A percentile compares a stretch with the other conserved stretches of the same genome.
phyloP scores from a whole-genome alignment of 2,329 filamentous ascomycete genomes.

The Clarireedia paspali region DNA sequence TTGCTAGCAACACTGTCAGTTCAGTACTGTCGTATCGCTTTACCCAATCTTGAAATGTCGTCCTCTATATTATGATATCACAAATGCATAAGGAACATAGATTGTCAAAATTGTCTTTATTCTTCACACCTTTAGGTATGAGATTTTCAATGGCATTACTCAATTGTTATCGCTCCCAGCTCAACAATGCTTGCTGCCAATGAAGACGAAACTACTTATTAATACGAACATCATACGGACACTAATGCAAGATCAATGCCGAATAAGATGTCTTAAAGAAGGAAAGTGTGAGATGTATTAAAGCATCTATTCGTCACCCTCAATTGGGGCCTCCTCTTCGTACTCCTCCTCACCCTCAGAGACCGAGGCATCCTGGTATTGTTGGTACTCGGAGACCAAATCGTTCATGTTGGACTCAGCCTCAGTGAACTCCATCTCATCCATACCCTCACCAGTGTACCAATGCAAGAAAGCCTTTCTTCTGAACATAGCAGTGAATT shows the following conservation, averaged over 20 bases:
- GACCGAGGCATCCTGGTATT: conserved; percentile 98
- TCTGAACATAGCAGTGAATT: conserved; percentile 99
- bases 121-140: no score
- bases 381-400: conserved; percentile 98
- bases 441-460: conserved; percentile 99
- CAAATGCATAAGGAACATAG: no score
- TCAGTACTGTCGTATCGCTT: no score
- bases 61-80: no score
- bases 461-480: conserved; percentile 99
- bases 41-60: no score
- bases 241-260: conserved; percentile 14
- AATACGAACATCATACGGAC: conserved; percentile 19
- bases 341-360: conserved; percentile 93
- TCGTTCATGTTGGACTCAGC: conserved; percentile 99
- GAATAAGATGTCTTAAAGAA: conserved; percentile 12
- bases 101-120: no score
- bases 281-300: conserved; percentile 10
- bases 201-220: conserved; percentile 18
- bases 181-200: conserved; percentile 15
- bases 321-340: conserved; percentile 71
- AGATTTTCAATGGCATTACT: conserved; percentile 18
- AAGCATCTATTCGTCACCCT: conserved; percentile 51
- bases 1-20: no score
- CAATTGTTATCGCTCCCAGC: conserved; percentile 20
- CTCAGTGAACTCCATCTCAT: conserved; percentile 99